phyloP scores from a whole-genome alignment of 2,329 filamentous ascomycete genomes.

The Calonectria crousiana region DNA sequence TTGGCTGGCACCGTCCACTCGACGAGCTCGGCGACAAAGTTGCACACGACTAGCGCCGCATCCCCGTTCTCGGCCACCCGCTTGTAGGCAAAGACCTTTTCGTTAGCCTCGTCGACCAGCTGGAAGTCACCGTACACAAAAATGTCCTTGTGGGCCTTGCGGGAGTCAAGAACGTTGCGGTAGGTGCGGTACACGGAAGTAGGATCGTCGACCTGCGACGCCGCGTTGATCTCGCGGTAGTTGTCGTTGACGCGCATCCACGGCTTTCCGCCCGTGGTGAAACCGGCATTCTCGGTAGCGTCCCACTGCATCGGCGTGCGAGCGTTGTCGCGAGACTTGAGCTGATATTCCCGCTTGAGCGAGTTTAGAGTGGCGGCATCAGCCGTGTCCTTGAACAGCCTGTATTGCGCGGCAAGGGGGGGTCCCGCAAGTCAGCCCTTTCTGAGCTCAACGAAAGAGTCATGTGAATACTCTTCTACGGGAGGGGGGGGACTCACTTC shows the following conservation, averaged over 20 bases:
- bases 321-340: constrained; percentile 76
- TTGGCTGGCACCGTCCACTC: constrained; percentile 45
- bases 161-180: constrained; percentile 66
- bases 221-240: constrained; percentile 73
- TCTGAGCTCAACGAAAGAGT: not conserved
- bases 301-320: constrained; percentile 81
- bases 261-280: constrained; percentile 67
- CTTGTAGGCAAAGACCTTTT: constrained; percentile 54
- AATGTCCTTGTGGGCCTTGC: constrained; percentile 71
- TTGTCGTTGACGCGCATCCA: constrained; percentile 81
- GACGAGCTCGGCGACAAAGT: constrained; percentile 51
- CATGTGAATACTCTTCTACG: not conserved
- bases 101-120: constrained; percentile 52
- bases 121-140: constrained; percentile 74
- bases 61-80: constrained; percentile 48
- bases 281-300: constrained; percentile 70
- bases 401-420: constrained; percentile 26
- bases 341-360: constrained; percentile 61
- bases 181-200: constrained; percentile 72
- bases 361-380: constrained; percentile 53
- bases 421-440: not conserved
- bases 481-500: constrained; percentile 48
- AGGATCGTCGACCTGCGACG: constrained; percentile 60
- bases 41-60: constrained; percentile 53
- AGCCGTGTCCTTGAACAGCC: constrained; percentile 52